A percentile compares a stretch with the other conserved stretches of the same genome.
These are phyloP conservation scores for Colletotrichum zoysiae DNA, from an alignment of 2,329 filamentous ascomycete genomes.

Conservation along the genomic window DNA sequence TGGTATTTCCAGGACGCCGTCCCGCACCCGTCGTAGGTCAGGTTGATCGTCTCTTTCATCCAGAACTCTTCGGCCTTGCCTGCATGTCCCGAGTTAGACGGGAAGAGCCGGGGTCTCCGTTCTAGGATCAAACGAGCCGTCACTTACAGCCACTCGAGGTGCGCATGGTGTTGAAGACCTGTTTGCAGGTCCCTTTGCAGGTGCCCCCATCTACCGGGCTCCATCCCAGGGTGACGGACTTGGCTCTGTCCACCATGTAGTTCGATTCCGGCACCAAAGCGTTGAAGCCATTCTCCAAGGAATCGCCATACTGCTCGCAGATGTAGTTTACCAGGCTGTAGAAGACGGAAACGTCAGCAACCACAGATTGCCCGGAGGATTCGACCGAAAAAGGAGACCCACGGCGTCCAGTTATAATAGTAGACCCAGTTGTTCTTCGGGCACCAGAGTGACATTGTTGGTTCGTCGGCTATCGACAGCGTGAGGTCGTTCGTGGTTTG, in stretches of 20 bases:
- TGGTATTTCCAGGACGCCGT: slow-evolving; percentile 10
- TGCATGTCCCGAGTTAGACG: not conserved
- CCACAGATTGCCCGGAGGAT: not conserved
- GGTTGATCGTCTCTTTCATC: slow-evolving; percentile 19
- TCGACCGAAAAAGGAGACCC: not conserved
- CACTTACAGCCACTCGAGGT: slow-evolving; percentile 19
- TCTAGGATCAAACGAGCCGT: not conserved
- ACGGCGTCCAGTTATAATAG: slow-evolving; percentile 31
- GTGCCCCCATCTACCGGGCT: not conserved
- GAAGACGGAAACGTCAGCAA: not conserved
- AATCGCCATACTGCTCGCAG: not conserved
- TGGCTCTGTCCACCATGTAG: slow-evolving; percentile 12
- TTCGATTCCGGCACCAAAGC: slow-evolving; percentile 3
- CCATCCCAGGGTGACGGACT: slow-evolving; percentile 13
- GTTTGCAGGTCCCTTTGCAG: slow-evolving; percentile 18
- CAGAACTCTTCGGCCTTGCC: slow-evolving; percentile 26
- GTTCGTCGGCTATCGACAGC: not conserved
- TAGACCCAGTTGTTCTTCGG: slow-evolving; percentile 19
- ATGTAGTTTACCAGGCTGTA: slow-evolving; percentile 3
- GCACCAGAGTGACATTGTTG: slow-evolving; percentile 7
- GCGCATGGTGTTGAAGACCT: slow-evolving; percentile 22
- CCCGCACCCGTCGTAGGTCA: slow-evolving; percentile 27
- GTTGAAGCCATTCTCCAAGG: not conserved
- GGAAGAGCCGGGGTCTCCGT: not conserved
- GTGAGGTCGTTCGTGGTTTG: not conserved